A percentile compares a stretch with the other conserved stretches of the same genome.
Evolutionary conservation across 2,329 filamentous ascomycete species (phyloP).

Genomic region (Bipolaris zeicola): DNA sequence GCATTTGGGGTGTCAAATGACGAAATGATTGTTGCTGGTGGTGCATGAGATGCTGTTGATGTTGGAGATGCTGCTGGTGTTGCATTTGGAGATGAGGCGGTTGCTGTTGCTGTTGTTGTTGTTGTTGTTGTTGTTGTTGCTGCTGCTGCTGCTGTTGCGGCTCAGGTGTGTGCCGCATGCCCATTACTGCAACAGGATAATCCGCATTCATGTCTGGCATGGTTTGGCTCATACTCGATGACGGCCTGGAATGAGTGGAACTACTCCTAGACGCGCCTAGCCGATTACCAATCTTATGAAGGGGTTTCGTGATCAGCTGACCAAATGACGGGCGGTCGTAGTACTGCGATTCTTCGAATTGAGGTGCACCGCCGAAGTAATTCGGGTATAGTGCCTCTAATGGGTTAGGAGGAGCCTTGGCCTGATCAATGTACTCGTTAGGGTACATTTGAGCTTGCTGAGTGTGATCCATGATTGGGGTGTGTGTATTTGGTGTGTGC

Average conservation of each 20-base stretch:
- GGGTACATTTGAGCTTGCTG: slow-evolving; percentile 27
- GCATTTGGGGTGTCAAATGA: slow-evolving; percentile 25
- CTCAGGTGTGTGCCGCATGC: slow-evolving; percentile 28
- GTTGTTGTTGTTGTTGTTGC: slow-evolving; percentile 18
- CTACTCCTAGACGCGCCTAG: slow-evolving; percentile 32
- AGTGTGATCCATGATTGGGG: slow-evolving; percentile 27
- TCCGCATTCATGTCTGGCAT: slow-evolving; percentile 30
- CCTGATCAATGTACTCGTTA: slow-evolving; percentile 37
- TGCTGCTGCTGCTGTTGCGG: slow-evolving; percentile 17
- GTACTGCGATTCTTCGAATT: slow-evolving; percentile 46
- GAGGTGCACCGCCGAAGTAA: slow-evolving; percentile 43
- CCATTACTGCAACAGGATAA: slow-evolving; percentile 28
- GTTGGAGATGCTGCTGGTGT: slow-evolving; percentile 23
- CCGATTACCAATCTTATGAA: slow-evolving; percentile 41
- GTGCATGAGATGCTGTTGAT: slow-evolving; percentile 31
- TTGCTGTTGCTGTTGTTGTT: neutral
- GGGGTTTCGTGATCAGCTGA: slow-evolving; percentile 43
- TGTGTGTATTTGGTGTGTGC: slow-evolving; percentile 26
- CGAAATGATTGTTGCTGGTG: slow-evolving; percentile 28
- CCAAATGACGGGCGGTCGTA: slow-evolving; percentile 45
- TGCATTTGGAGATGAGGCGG: slow-evolving; percentile 20
- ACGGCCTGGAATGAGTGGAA: slow-evolving; percentile 30
- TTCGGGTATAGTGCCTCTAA: slow-evolving; percentile 42
- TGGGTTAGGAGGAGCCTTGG: slow-evolving; percentile 37
- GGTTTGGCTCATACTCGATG: slow-evolving; percentile 30